Base-by-base conservation (phyloP, 1,284 basidiomycete species). In the Puccinia hordei region DNA sequence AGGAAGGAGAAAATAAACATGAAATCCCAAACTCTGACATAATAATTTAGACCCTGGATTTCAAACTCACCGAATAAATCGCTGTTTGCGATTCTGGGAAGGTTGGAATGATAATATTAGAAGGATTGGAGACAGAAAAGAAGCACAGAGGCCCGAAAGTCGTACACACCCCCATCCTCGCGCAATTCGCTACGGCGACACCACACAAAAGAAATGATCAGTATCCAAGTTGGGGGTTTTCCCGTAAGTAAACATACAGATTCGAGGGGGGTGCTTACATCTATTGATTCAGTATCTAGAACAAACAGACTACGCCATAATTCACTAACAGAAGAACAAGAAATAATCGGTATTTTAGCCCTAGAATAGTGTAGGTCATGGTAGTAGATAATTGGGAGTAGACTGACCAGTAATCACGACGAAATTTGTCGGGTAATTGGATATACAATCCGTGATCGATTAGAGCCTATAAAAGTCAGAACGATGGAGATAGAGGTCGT, bases 371-470 rank as follows among this genome's bases (percentile, higher is more conserved):
- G 30, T 38, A 6, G 41, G n/a, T 12, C 19, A 49, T 17, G 24
- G 46, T 24, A 4, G 24, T 51, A 57, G 55, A 24, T 4, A n/a
- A n/a, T n/a, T n/a, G 10, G 3, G n/a, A 61, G 13, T 22, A 15
- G 27, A 69, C 81, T 33, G 46, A 82, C 82, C 77, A 80, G 44
- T 84, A 83, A 9, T 84, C 78, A 30, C 82, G 75, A 0, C 84
- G 77, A 74, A 85, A 84, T 9, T 82, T 46, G 2, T 83, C 83
- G 15, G 83, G 61, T 17, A 85, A 79, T n/a, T 79, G 66, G 73
- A 84, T 81, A 71, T 85, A 95, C 24, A 96, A 87, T 0, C 94
- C 94, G 84, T 96, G 94, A 84, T 96, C 94, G 82, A 96, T 89
- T 13, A 95, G 87, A 41, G 87, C 81, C 86, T 87, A 69, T 9